These are phyloP conservation scores for Picochlorum sp. DNA, from an alignment of 139 green algal genomes.

Conservation along the genomic window DNA sequence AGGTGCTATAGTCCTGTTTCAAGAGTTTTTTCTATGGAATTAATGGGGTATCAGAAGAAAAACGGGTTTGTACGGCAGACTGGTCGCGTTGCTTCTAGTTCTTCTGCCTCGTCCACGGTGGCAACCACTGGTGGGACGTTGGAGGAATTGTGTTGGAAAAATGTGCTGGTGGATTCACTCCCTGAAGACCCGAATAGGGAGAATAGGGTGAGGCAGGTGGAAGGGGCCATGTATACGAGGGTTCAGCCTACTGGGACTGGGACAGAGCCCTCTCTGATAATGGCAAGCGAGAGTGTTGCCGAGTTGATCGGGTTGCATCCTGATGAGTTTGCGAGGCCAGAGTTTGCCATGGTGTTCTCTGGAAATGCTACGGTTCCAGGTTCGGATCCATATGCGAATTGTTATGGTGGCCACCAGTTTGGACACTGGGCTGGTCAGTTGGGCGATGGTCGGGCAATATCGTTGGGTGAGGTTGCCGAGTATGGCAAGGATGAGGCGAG, in stretches of 20 bases:
- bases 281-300: slow-evolving; percentile 32
- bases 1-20: too few relatives aligned
- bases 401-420: slow-evolving; percentile 80
- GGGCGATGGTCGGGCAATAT: slow-evolving; percentile 81
- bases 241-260: slow-evolving; percentile 55
- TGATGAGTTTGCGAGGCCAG: slow-evolving; percentile 39
- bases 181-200: slow-evolving; percentile 42
- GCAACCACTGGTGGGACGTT: slow-evolving; percentile 1
- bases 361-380: neutral
- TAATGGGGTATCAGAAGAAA: neutral
- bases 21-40: neutral
- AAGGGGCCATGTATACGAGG: slow-evolving; percentile 42
- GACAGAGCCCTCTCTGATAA: slow-evolving; percentile 34
- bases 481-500: slow-evolving; percentile 21
- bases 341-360: slow-evolving; percentile 65
- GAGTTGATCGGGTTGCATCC: slow-evolving; percentile 53
- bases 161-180: slow-evolving; percentile 64
- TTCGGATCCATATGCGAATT: slow-evolving; percentile 51
- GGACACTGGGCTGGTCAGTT: slow-evolving; percentile 64
- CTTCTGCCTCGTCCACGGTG: neutral
- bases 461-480: slow-evolving; percentile 54
- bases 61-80: neutral
- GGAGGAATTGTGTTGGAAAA: slow-evolving; percentile 54
- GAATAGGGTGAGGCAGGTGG: slow-evolving; percentile 9
- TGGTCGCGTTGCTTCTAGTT: neutral